Base-by-base conservation (phyloP, 768 basidiomycete species). In the Filobasidium wieringae region DNA sequence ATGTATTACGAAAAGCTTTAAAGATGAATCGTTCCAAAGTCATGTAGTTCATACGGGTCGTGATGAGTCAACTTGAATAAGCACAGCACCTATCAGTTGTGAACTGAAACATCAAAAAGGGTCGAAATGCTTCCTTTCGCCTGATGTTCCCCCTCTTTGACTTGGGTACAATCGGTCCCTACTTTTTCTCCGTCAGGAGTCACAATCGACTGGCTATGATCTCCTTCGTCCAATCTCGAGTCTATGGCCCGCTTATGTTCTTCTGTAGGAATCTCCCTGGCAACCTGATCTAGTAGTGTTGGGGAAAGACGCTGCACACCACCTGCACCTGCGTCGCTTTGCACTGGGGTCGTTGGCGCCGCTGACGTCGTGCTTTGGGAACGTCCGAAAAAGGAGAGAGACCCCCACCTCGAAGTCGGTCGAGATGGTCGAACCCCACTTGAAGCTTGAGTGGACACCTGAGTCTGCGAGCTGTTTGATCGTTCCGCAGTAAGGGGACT, bases 341-440 rank as follows among this genome's bases (percentile, higher is more conserved):
- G n/a, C n/a, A n/a, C n/a, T n/a, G n/a, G n/a, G n/a, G n/a, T n/a
- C n/a, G n/a, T n/a, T n/a, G n/a, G n/a, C n/a, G n/a, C n/a, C n/a
- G n/a, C n/a, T n/a, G n/a, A n/a, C n/a, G n/a, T n/a, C n/a, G 37
- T 15, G 60, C 19, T 19, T 50, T 4, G 56, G 55, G n/a, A 61
- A 41, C 22, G 22, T 30, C 30, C 31, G 22, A 43, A 24, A 40
- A 45, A 26, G 26, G n/a, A n/a, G n/a, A n/a, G n/a, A n/a, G 27
- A 47, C 22, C n/a, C 9, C 33, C 30, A 33, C 14, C 27, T 33
- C 19, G 55, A 19, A 45, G 24, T 33, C 27, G 43, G 24, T 30
- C 55, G 17, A 31, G 45, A 19, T 31, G 55, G 45, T 45, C 37
- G 30, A 57, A 31, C n/a, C 27, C 29, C 19, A 33, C 33, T 26